A percentile compares a stretch with the other conserved stretches of the same genome.
These are phyloP conservation scores for Amphirosellinia nigrospora DNA, from an alignment of 495 filamentous ascomycete genomes.

Conservation along the genomic window DNA sequence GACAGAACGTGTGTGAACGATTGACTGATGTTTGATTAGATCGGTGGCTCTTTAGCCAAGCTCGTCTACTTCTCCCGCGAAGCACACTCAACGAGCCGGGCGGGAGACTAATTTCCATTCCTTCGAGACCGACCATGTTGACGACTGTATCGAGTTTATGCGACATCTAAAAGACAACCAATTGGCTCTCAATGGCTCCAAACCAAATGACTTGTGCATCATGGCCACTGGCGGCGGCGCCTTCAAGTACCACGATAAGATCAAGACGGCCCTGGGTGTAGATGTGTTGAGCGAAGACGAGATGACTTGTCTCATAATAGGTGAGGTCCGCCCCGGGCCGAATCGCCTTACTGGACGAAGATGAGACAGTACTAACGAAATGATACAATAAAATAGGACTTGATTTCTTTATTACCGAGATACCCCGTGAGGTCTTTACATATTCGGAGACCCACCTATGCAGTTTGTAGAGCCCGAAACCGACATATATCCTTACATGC, in stretches of 20 bases:
- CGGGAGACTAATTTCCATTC: conserved; percentile 93
- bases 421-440: conserved; percentile 94
- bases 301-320: conserved; percentile 98
- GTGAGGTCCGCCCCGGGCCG: conserved; percentile 44
- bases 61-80: conserved; percentile 96
- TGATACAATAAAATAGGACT: conserved; percentile 64
- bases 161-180: conserved; percentile 79
- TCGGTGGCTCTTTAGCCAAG: conserved; percentile 93
- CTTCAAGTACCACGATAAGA: conserved; percentile 92
- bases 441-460: conserved; percentile 91
- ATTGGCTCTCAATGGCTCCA: conserved; percentile 70
- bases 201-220: conserved; percentile 72
- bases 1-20: background rate
- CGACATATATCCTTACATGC: conserved; percentile 92
- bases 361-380: background rate
- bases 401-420: conserved; percentile 98
- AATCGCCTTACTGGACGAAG: background rate
- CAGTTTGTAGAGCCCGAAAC: conserved; percentile 71
- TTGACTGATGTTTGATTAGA: conserved; percentile 59
- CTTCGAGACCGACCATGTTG: conserved; percentile 93
- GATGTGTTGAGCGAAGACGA: conserved; percentile 93
- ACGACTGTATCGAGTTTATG: conserved; percentile 90
- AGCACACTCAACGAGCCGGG: conserved; percentile 77
- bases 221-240: conserved; percentile 96
- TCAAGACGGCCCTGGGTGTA: conserved; percentile 78